phyloP scores from a whole-genome alignment of 306 rosid genomes.

The Gleditsia sinensis region DNA sequence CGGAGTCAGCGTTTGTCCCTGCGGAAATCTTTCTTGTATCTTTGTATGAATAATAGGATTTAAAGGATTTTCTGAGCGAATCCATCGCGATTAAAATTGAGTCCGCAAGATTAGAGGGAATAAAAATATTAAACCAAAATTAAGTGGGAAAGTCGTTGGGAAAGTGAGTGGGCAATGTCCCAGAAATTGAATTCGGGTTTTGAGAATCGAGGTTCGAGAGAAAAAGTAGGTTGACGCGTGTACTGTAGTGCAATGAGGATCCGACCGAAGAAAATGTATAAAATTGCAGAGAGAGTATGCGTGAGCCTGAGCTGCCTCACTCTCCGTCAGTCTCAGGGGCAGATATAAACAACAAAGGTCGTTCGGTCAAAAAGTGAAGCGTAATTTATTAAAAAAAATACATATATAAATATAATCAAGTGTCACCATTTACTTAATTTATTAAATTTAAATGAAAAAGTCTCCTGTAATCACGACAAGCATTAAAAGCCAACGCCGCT shows the following conservation, averaged over 20 bases:
- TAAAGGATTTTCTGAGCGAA: slow-evolving; percentile 61
- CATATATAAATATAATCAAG: too few species aligned
- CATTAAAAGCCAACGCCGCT: background rate
- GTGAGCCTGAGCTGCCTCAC: too few species aligned
- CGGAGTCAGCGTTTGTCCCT: slow-evolving; percentile 10
- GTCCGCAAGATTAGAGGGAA: background rate
- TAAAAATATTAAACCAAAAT: background rate
- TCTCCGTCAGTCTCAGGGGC: too few species aligned
- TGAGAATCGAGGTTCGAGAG: background rate
- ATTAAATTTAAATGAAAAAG: too few species aligned
- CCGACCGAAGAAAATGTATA: background rate
- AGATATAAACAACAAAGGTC: too few species aligned
- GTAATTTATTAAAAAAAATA: too few species aligned
- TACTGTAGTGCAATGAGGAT: background rate
- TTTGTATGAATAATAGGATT: slow-evolving; percentile 53
- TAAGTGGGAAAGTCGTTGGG: background rate
- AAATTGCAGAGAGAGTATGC: background rate
- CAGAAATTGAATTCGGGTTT: background rate
- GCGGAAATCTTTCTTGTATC: slow-evolving; percentile 40
- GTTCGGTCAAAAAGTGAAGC: too few species aligned
- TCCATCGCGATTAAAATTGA: slow-evolving; percentile 45
- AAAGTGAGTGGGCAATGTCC: background rate
- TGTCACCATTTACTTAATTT: too few species aligned
- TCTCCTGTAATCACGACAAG: too few species aligned
- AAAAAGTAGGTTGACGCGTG: background rate